These are phyloP conservation scores for Magnusiomyces paraingens DNA, from an alignment of 1,139 yeast species.

Conservation along the genomic window DNA sequence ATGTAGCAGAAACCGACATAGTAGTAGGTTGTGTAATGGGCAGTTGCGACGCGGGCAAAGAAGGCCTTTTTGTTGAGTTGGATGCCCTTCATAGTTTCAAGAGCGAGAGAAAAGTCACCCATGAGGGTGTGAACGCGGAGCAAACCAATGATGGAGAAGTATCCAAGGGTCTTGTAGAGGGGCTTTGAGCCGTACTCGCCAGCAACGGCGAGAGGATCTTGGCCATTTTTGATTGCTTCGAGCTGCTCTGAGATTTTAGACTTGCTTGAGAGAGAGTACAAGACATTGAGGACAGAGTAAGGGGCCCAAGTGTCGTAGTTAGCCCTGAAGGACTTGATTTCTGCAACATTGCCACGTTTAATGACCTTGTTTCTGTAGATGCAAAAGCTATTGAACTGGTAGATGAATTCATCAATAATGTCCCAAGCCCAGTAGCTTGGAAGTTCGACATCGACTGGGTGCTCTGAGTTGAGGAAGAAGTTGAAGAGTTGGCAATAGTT, in stretches of 20 bases:
- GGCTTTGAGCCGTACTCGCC: slow-evolving; percentile 41
- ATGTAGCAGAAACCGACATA: slow-evolving; percentile 46
- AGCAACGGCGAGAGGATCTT: slow-evolving; percentile 34
- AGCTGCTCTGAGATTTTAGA: slow-evolving; percentile 41
- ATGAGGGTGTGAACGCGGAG: slow-evolving; percentile 43
- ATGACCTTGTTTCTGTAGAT: slow-evolving; percentile 38
- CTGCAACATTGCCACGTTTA: slow-evolving; percentile 32
- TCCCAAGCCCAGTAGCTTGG: slow-evolving; percentile 48
- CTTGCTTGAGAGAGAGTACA: slow-evolving; percentile 42
- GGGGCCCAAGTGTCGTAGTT: slow-evolving; percentile 43
- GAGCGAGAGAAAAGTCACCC: slow-evolving; percentile 44
- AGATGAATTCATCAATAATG: slow-evolving; percentile 45
- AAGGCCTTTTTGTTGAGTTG: slow-evolving; percentile 42
- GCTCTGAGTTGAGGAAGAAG: slow-evolving; percentile 39
- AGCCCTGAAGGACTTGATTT: slow-evolving; percentile 35
- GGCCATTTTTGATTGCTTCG: slow-evolving; percentile 33
- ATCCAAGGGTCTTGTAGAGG: slow-evolving; percentile 43
- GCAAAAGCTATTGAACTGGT: slow-evolving; percentile 43
- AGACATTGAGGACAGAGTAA: slow-evolving; percentile 42
- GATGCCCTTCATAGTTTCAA: slow-evolving; percentile 43
- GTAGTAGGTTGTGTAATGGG: slow-evolving; percentile 45
- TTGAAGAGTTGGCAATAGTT: slow-evolving; percentile 45
- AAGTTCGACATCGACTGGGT: slow-evolving; percentile 40
- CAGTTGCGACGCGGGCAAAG: slow-evolving; percentile 42
- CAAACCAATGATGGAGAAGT: slow-evolving; percentile 43